Conservation (phyloP, 2,329 filamentous ascomycete species). For the Trichoderma lentiforme region DNA sequence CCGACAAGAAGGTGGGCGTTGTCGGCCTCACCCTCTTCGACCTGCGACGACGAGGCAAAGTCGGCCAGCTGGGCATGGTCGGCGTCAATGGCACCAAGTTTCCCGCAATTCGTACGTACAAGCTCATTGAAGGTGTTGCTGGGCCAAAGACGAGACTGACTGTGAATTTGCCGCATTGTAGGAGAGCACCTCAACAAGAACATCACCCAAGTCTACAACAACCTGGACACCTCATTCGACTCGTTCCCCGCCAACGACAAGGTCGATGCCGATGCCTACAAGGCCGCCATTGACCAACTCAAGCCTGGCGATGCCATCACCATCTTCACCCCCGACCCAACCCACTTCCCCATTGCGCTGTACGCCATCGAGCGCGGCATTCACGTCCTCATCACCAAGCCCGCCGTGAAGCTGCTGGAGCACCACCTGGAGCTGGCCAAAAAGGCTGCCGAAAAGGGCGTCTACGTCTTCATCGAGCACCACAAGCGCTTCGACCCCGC, state of each 20-base stretch:
- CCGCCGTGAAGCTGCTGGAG: slow-evolving; percentile 77
- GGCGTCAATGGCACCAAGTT: slow-evolving; percentile 87
- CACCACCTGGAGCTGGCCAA: slow-evolving; percentile 76
- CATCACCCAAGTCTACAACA: slow-evolving; percentile 84
- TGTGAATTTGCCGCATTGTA: slow-evolving; percentile 32
- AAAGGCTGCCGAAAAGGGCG: slow-evolving; percentile 68
- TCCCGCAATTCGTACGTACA: slow-evolving; percentile 74
- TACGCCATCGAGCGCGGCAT: slow-evolving; percentile 86
- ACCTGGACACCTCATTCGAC: slow-evolving; percentile 79
- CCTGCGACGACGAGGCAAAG: slow-evolving; percentile 81
- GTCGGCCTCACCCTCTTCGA: slow-evolving; percentile 89
- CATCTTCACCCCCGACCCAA: slow-evolving; percentile 92
- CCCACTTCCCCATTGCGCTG: slow-evolving; percentile 85
- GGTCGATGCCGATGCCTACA: slow-evolving; percentile 79
- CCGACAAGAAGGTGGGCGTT: slow-evolving; percentile 95
- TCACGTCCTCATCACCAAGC: slow-evolving; percentile 92
- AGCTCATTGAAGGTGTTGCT: too few species aligned
- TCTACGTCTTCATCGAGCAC: slow-evolving; percentile 92
- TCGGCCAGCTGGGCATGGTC: slow-evolving; percentile 81
- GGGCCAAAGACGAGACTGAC: background rate
- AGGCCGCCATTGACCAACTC: slow-evolving; percentile 79
- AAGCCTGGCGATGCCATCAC: slow-evolving; percentile 83
- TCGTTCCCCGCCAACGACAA: slow-evolving; percentile 75
- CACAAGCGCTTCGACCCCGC: slow-evolving; percentile 95
- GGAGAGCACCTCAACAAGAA: slow-evolving; percentile 83